Evolutionary conservation across 2,329 filamentous ascomycete species (phyloP).

Genomic region (Xylariaceae sp.): DNA sequence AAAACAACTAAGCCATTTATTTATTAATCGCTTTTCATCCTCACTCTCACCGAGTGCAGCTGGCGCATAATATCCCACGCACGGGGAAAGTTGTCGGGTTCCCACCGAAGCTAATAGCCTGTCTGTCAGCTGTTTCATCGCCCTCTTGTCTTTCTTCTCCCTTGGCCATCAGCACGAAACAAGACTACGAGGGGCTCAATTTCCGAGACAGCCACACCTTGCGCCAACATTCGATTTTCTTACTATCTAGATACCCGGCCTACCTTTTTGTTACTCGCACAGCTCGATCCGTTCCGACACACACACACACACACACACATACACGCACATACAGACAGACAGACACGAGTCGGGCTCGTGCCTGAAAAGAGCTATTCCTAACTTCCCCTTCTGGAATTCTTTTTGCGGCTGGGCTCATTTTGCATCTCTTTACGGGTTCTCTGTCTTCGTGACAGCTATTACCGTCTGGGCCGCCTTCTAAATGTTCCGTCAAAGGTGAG

Average conservation of each 20-base stretch:
- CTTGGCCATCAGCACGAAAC: not conserved
- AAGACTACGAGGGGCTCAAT: not conserved
- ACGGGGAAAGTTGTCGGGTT: too few relatives aligned
- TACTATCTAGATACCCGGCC: too few relatives aligned
- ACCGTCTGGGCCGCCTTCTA: conserved; percentile 30
- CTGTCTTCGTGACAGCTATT: conserved; percentile 43
- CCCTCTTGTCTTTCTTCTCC: conserved; percentile 5
- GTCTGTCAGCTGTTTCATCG: conserved; percentile 26
- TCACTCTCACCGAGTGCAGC: conserved; percentile 25
- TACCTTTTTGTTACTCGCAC: not conserved
- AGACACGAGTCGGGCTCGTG: not conserved
- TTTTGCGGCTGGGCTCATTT: conserved; percentile 21
- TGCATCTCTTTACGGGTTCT: conserved; percentile 31
- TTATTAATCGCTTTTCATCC: conserved; percentile 15
- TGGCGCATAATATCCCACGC: conserved; percentile 16
- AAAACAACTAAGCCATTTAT: conserved; percentile 20
- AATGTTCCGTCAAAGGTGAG: conserved; percentile 45
- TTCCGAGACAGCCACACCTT: conserved; percentile 21
- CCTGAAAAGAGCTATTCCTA: conserved; percentile 14
- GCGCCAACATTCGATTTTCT: conserved; percentile 26
- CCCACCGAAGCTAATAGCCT: conserved; percentile 1
- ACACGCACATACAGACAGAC: too few relatives aligned
- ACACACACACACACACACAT: not conserved
- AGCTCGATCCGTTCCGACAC: not conserved
- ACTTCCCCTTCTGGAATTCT: conserved; percentile 1